Base-by-base conservation (phyloP, 495 filamentous ascomycete species). In the Penicillium antarcticum region DNA sequence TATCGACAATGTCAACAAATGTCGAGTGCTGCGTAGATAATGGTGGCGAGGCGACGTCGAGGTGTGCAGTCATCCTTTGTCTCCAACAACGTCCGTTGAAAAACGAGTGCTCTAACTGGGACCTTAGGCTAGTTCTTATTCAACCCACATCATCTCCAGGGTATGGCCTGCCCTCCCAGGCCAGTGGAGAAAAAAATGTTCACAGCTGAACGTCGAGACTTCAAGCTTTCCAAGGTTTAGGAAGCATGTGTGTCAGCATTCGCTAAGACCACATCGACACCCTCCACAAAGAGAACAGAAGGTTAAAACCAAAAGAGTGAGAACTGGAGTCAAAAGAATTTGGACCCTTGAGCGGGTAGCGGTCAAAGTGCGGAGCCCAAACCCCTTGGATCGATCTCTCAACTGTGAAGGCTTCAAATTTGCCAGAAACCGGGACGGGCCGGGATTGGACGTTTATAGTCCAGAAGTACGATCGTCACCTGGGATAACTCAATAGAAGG, bases 381-480 rank as follows among this genome's bases (percentile, higher is more conserved):
- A 33, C 24, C 24, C 39, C 40, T 11, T 44, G 26, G 26, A 29
- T 29, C 26, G 14, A 43, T 43, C 40, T 42, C 6, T 19, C 23
- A 7, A 16, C 29, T 35, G 26, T 29, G n/a, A 29, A 29, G 26
- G 26, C 26, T 17, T 13, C 8, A 33, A 48, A 13, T 23, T 29
- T 9, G 6, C 16, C 42, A 17, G 5, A 16, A 45, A 21, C 14
- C 52, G 57, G 57, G 48, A 56, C 49, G 57, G 53, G 47, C 52
- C 57, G 49, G 53, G 35, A 51, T 52, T 60, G 44, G 45, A 29
- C 47, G 21, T 55, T 41, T 14, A 31, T 38, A 19, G 34, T 40
- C 18, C 10, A 33, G n/a, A n/a, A n/a, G n/a, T n/a, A n/a, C n/a
- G n/a, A n/a, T n/a, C n/a, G n/a, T n/a, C n/a, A n/a, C n/a, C n/a